phyloP scores from a whole-genome alignment of 805 yeast species.

The Metschnikowia sp. region DNA sequence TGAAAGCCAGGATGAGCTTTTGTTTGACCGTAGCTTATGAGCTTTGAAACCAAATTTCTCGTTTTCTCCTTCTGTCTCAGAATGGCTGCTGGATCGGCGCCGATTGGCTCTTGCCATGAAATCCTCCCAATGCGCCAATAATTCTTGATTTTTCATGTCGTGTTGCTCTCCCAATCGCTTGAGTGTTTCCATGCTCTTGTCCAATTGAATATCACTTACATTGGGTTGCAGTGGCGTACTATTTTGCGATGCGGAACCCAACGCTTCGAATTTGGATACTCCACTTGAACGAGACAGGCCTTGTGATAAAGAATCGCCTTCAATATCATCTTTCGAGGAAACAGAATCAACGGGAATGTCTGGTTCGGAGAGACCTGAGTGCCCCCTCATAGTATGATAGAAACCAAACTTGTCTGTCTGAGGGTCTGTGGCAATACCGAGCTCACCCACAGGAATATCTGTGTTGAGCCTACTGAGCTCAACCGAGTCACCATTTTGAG shows the following conservation, averaged over 20 bases:
- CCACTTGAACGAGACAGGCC: too few relatives aligned
- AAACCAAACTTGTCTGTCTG: constrained; percentile 51
- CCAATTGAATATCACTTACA: not conserved
- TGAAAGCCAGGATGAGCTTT: constrained; percentile 6
- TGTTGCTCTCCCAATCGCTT: constrained; percentile 41
- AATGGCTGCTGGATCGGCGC: not conserved
- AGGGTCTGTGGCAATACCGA: constrained; percentile 17
- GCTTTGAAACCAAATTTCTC: constrained; percentile 42
- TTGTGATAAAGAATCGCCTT: too few relatives aligned
- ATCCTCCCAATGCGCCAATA: constrained; percentile 44
- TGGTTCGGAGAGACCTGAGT: too few relatives aligned
- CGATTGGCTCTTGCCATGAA: constrained; percentile 34
- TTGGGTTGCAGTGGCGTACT: too few relatives aligned
- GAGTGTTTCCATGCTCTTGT: constrained; percentile 24
- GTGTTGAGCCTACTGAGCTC: constrained; percentile 36
- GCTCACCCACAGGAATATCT: not conserved
- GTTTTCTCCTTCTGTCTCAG: constrained; percentile 1
- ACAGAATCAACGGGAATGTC: too few relatives aligned
- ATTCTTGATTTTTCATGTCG: constrained; percentile 39
- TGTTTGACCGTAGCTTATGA: constrained; percentile 24
- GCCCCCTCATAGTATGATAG: constrained; percentile 14
- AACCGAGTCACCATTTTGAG: constrained; percentile 32
- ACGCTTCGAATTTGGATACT: too few relatives aligned
- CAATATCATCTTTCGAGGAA: too few relatives aligned
- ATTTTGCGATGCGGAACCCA: too few relatives aligned